These are phyloP conservation scores for Fusarium sp. DNA, from an alignment of 2,329 filamentous ascomycete genomes.

Conservation along the genomic window DNA sequence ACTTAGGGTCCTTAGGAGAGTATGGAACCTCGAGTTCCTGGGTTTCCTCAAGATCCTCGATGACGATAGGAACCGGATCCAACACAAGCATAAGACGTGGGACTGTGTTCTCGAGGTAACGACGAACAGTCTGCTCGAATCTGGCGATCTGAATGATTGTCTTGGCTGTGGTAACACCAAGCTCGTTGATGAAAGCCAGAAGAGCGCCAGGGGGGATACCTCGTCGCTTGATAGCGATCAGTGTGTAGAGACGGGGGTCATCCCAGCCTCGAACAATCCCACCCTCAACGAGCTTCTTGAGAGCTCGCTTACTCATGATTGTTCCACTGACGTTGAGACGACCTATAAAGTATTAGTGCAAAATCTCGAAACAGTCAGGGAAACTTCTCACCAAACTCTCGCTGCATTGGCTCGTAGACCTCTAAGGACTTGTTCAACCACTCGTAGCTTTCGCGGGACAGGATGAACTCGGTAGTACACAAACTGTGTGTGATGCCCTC, in stretches of 20 bases:
- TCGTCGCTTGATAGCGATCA: constrained; percentile 84
- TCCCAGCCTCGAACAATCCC: constrained; percentile 90
- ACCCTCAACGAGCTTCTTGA: constrained; percentile 82
- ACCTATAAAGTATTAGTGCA: constrained; percentile 36
- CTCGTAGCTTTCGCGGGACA: constrained; percentile 88
- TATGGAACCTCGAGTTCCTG: constrained; percentile 79
- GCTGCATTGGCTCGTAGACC: constrained; percentile 93
- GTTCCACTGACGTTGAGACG: constrained; percentile 80
- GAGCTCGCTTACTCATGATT: constrained; percentile 87
- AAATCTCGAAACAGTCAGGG: too few species aligned
- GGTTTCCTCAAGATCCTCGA: constrained; percentile 76
- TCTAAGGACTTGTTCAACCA: constrained; percentile 86
- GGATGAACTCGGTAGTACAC: constrained; percentile 93
- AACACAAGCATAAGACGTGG: constrained; percentile 91
- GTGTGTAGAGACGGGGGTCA: constrained; percentile 88
- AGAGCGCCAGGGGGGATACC: constrained; percentile 91
- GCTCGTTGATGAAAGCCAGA: constrained; percentile 89
- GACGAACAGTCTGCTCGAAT: constrained; percentile 88
- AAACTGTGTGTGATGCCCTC: constrained; percentile 93
- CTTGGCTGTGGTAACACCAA: constrained; percentile 87
- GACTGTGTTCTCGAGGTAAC: constrained; percentile 88
- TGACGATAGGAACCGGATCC: constrained; percentile 84
- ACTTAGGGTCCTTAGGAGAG: constrained; percentile 80
- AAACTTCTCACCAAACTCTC: constrained; percentile 73
- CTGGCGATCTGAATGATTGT: constrained; percentile 83